These are phyloP conservation scores for Podospora conica DNA, from an alignment of 495 filamentous ascomycete genomes.

Conservation along the genomic window DNA sequence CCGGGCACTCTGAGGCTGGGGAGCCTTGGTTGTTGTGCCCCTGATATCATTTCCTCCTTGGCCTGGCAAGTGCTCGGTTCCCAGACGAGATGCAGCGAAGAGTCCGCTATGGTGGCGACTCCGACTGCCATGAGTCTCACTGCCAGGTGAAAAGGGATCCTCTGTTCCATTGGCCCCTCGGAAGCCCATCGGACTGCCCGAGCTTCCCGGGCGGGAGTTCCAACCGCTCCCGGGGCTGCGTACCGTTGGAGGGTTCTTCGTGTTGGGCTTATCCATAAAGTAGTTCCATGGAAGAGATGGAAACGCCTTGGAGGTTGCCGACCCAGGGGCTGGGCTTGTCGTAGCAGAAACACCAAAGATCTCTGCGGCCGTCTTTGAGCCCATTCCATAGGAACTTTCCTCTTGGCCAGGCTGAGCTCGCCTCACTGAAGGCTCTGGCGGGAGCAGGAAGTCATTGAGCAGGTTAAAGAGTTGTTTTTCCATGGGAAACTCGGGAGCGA, in stretches of 20 bases:
- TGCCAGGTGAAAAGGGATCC: constrained; percentile 7
- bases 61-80: not conserved
- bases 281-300: constrained; percentile 41
- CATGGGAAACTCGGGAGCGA: constrained; percentile 22
- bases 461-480: constrained; percentile 35
- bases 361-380: constrained; percentile 33
- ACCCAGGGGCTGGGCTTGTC: constrained; percentile 29
- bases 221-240: constrained; percentile 2
- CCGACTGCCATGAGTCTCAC: not conserved
- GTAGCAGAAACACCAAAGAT: constrained; percentile 25
- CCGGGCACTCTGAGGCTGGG: not conserved
- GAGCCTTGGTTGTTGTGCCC: not conserved
- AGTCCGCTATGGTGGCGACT: not conserved
- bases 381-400: constrained; percentile 37
- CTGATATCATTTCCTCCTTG: not conserved
- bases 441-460: constrained; percentile 37
- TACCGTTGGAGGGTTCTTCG: not conserved
- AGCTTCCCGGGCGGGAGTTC: constrained; percentile 17
- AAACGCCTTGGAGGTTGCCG: constrained; percentile 33
- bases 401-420: constrained; percentile 11
- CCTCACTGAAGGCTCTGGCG: constrained; percentile 19
- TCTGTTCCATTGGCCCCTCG: not conserved
- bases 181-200: constrained; percentile 9
- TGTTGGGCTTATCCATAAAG: constrained; percentile 21
- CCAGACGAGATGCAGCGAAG: not conserved